Conservation (phyloP, 2,329 filamentous ascomycete genomes). For the Fusarium scirpi region DNA sequence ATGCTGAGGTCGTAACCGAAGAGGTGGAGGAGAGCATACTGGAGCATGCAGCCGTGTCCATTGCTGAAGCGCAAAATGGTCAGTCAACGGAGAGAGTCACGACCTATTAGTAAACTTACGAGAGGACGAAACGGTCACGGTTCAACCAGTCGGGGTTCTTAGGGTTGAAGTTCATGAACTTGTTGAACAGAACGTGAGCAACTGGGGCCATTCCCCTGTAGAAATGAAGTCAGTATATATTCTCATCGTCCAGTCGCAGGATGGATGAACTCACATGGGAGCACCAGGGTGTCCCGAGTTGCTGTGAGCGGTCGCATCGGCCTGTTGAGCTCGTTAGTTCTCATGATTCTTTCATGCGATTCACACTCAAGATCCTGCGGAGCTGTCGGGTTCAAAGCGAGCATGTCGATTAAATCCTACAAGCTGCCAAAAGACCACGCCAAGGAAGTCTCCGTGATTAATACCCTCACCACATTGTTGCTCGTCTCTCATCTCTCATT, state of each 20-base stretch:
- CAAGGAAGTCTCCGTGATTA: constrained; percentile 2
- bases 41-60: constrained; percentile 99
- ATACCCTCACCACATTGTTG: constrained; percentile 23
- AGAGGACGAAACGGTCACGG: constrained; percentile 98
- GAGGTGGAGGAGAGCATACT: constrained; percentile 97
- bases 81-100: constrained; percentile 19
- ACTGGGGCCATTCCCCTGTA: constrained; percentile 86
- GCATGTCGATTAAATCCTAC: not conserved
- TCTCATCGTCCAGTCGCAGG: constrained; percentile 20
- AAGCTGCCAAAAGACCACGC: not conserved
- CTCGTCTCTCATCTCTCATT: constrained; percentile 23
- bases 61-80: constrained; percentile 69
- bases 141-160: constrained; percentile 98
- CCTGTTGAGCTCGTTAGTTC: constrained; percentile 65
- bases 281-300: constrained; percentile 99
- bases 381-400: constrained; percentile 7
- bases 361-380: not conserved
- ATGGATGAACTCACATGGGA: constrained; percentile 76
- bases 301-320: constrained; percentile 95
- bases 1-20: constrained; percentile 90
- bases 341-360: constrained; percentile 14
- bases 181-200: constrained; percentile 97
- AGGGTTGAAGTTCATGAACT: constrained; percentile 99
- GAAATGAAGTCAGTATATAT: constrained; percentile 49
- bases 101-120: constrained; percentile 72